Evolutionary conservation across 352 stramenopile genomes (phyloP), one percentile per base, ranked within the genome.

Genomic region (Globisporangium camurandrum): DNA sequence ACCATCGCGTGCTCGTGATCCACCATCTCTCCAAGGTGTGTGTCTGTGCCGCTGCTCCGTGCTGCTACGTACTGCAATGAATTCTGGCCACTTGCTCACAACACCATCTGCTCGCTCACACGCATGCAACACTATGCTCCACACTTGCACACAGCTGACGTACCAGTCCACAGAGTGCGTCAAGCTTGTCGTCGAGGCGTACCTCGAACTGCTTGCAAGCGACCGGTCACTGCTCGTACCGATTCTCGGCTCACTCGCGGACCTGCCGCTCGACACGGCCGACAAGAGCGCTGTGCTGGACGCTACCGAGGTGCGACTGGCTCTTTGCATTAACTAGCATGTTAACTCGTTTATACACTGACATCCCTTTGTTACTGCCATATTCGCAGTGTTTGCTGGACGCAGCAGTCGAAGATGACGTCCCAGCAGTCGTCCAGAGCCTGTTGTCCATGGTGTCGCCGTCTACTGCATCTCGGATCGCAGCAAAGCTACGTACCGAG

Each of bases 141-240:
- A n/a, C 27, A 24, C 23, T 17, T 14, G 8, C 17, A 3, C 49
- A 17, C 46, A 89, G 82, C 69, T 93, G 33, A 90, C 77, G 19
- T 90, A 86, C 53, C 79, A 91, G 51, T 91, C 82, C 1, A 73
- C 74, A 30, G 69, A 88, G 46, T 93, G 82, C 54, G 75, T 91
- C 6, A 53, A 75, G n/a, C 49, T 93, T 8, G 82, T 93, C 3
- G 53, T 91, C 8, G 53, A 86, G 42, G 65, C 77, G 9, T 91
- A 89, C 56, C 48, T 87, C 24, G 82, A 91, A 52, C 62, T 93
- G 40, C 58, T 93, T 17, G 59, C 79, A 6, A 86, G 69, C n/a
- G 82, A 93, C 19, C 59, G 75, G 24, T 69, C 71, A n/a, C 53
- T 93, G 40, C 65, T 93, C 7, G 82, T 89, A 22, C 79, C 82